Conservation (phyloP, 176 grass and related monocot genomes). For the Carex myosuroides region DNA sequence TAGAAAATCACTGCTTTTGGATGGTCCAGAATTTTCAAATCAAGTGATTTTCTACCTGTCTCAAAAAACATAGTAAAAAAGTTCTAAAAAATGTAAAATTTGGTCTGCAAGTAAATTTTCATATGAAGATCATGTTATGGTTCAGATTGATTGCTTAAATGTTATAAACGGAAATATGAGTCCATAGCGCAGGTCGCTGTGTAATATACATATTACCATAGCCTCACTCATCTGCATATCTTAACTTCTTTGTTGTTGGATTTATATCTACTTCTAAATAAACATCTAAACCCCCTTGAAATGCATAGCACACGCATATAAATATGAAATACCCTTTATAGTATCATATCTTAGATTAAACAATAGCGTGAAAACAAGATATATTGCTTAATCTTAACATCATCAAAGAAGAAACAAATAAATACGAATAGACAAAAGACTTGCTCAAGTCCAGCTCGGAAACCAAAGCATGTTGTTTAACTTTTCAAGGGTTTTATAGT, state of each 20-base stretch:
- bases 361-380: not conserved
- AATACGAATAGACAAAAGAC: not conserved
- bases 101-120: too few species aligned
- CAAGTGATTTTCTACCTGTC: too few species aligned
- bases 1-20: too few species aligned
- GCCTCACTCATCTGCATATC: not conserved
- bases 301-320: not conserved
- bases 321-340: not conserved
- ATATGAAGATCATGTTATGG: too few species aligned
- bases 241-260: not conserved
- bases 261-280: not conserved
- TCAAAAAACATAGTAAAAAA: too few species aligned
- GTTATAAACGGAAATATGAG: too few species aligned
- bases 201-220: too few species aligned
- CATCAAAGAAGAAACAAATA: not conserved
- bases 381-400: not conserved
- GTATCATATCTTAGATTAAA: not conserved
- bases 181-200: too few species aligned
- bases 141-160: too few species aligned
- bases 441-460: not conserved
- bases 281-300: constrained; percentile 4
- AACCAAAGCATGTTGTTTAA: not conserved
- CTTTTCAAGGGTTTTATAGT: not conserved
- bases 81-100: too few species aligned
- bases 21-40: too few species aligned